Evolutionary conservation across 2,329 filamentous ascomycete genomes (phyloP).

Genomic region (Apiospora koreana): DNA sequence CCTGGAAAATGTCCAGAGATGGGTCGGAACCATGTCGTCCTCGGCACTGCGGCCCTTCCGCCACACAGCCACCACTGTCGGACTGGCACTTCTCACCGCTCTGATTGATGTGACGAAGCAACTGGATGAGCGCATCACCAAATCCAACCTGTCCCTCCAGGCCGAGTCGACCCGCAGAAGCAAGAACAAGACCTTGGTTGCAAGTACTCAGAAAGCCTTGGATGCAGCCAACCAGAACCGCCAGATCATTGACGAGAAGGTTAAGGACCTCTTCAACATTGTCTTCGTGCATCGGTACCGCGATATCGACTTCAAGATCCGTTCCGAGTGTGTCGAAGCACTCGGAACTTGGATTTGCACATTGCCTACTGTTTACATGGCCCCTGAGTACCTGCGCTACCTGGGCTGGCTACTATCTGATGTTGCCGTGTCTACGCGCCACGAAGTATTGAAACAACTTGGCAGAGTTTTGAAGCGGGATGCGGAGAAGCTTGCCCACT

Average conservation of each 20-base stretch:
- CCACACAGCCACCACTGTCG: slow-evolving; percentile 87
- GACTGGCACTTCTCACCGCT: slow-evolving; percentile 75
- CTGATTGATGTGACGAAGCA: slow-evolving; percentile 73
- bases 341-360: slow-evolving; percentile 86
- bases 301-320: slow-evolving; percentile 86
- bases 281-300: slow-evolving; percentile 96
- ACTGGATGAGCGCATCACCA: slow-evolving; percentile 72
- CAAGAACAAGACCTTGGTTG: slow-evolving; percentile 77
- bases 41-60: slow-evolving; percentile 86
- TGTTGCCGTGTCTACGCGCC: slow-evolving; percentile 68
- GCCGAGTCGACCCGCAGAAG: slow-evolving; percentile 70
- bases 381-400: slow-evolving; percentile 88
- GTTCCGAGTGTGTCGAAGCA: slow-evolving; percentile 83
- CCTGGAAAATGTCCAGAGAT: slow-evolving; percentile 85
- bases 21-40: slow-evolving; percentile 90
- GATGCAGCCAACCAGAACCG: slow-evolving; percentile 70
- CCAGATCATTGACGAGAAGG: slow-evolving; percentile 67
- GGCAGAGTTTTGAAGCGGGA: slow-evolving; percentile 77
- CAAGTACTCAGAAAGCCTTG: slow-evolving; percentile 71
- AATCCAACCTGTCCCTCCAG: slow-evolving; percentile 76
- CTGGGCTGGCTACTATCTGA: slow-evolving; percentile 96
- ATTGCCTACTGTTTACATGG: slow-evolving; percentile 85
- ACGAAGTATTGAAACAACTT: slow-evolving; percentile 86
- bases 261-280: slow-evolving; percentile 87
- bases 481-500: slow-evolving; percentile 82